Base-by-base conservation (phyloP, 2,329 filamentous ascomycete genomes). In the Cladosporium sp. region DNA sequence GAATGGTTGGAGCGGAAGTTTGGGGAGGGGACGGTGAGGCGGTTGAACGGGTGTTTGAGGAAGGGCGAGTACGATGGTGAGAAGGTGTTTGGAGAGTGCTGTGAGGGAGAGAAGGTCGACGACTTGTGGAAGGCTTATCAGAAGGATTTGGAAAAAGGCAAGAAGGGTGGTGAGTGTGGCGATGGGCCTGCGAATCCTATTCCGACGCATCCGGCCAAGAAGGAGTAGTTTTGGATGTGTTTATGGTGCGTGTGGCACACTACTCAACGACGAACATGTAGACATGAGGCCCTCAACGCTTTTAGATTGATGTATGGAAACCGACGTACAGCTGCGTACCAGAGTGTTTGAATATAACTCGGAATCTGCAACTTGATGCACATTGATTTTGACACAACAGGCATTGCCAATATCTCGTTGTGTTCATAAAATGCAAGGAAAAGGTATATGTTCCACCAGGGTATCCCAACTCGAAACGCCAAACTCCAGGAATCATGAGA, bases 111-210 rank as follows among this genome's bases (percentile, higher is more conserved):
- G 50, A 82, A 84, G 0, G 87, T 97, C 0, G 81, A 85, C 53
- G 81, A 89, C 68, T 79, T 97, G 33, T 97, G 92, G 90, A 80
- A 82, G 23, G 88, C 91, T 67, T 97, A 97, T 78, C 83, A 80
- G 31, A 73, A 78, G 68, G 80, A 79, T 69, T 73, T 88, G 68
- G 80, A 81, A 33, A 40, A 44, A 55, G 59, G 40, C 14, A 31
- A 46, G 18, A 23, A 46, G 18, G 60, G 26, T 53, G 60, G 60
- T 26, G 62, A 21, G 21, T 44, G 55, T 40, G 40, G 21, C 31
- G 61, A 56, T 33, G 33, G 50, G 35, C 55, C 55, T 46, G 31
- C 55, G 40, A 59, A 65, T 44, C 62, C 62, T n/a, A 14, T 65
- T 28, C 62, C 62, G 10, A 65, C 62, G 12, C 62, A 65, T 60